Evolutionary conservation across 2,329 filamentous ascomycete species (phyloP), one percentile per base, ranked within the genome.

Genomic region (Penicillium sp.): DNA sequence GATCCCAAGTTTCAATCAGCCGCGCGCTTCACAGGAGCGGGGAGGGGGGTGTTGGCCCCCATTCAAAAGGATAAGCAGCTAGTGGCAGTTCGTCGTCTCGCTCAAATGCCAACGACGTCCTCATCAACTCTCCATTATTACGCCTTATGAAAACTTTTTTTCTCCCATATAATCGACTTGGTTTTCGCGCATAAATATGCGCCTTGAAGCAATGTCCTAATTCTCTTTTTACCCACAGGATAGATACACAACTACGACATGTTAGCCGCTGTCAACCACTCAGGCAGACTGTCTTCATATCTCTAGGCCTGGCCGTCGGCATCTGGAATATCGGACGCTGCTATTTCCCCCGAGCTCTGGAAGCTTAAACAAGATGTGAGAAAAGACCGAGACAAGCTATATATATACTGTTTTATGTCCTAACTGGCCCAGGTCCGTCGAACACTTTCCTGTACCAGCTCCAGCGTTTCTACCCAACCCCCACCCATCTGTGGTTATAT

Each of bases 371-470:
- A 56, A 17, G 21, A 62, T 62, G 63, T 64, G 54, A 58, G 60
- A 4, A 7, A n/a, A 21, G 21, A 21, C 21, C 21, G 21, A 21
- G 21, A 21, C 21, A 21, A 21, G 21, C 21, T 21, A 21, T 21
- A 21, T 21, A 21, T 21, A 21, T 21, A 21, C 21, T 21, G 21
- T 21, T 21, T 21, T 21, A 21, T 21, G 21, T 21, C 21, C 21
- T 65, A 38, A 63, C 52, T 21, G n/a, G 29, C 35, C 17, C 13
- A 65, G 60, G 61, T 56, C 54, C 29, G 57, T 54, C 52, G 54
- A 58, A 38, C 26, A 26, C 5, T 35, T 55, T 30, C 46, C 56
- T 11, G 41, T 23, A 38, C 46, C 51, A 35, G 48, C 56, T 23
- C 15, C 48, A 23, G 44, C 31, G 35, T 15, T 21, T 21, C 26